phyloP scores from a whole-genome alignment of 1,139 yeast genomes.

The Geotrichum citri-aurantii region DNA sequence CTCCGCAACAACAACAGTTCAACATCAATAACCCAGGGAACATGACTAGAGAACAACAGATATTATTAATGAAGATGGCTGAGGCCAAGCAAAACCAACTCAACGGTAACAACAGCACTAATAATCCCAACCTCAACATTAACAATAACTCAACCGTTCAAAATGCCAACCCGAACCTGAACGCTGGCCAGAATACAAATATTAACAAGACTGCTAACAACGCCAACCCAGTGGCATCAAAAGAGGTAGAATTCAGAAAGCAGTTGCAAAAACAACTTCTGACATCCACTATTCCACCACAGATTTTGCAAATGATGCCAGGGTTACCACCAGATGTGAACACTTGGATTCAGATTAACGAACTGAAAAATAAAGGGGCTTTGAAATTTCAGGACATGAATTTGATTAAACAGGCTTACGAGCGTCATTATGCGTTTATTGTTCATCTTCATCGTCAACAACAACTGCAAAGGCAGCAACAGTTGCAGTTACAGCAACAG shows the following conservation, averaged over 20 bases:
- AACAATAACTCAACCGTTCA: not conserved
- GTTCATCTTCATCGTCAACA: slow-evolving; percentile 1
- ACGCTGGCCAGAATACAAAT: not conserved
- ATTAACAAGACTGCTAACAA: not conserved
- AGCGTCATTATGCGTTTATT: not conserved
- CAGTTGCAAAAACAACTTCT: slow-evolving; percentile 3
- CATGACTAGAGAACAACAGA: not conserved
- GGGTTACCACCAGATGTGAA: slow-evolving; percentile 6
- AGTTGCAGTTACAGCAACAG: slow-evolving; percentile 4
- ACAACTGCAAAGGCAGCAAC: not conserved
- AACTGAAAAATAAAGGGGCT: slow-evolving; percentile 7
- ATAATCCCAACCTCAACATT: not conserved
- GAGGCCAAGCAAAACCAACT: not conserved
- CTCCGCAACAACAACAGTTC: not conserved
- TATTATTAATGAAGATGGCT: not conserved
- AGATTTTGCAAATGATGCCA: slow-evolving; percentile 4
- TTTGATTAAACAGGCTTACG: slow-evolving; percentile 1
- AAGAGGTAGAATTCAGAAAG: slow-evolving; percentile 7
- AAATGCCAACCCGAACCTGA: not conserved
- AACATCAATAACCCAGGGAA: not conserved
- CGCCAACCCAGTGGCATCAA: not conserved
- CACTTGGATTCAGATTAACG: slow-evolving; percentile 8
- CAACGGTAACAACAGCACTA: not conserved
- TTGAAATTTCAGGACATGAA: not conserved
- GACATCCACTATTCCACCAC: slow-evolving; percentile 2